These are phyloP conservation scores for Carpinus fangiana DNA, from an alignment of 306 rosid genomes.

Conservation along the genomic window DNA sequence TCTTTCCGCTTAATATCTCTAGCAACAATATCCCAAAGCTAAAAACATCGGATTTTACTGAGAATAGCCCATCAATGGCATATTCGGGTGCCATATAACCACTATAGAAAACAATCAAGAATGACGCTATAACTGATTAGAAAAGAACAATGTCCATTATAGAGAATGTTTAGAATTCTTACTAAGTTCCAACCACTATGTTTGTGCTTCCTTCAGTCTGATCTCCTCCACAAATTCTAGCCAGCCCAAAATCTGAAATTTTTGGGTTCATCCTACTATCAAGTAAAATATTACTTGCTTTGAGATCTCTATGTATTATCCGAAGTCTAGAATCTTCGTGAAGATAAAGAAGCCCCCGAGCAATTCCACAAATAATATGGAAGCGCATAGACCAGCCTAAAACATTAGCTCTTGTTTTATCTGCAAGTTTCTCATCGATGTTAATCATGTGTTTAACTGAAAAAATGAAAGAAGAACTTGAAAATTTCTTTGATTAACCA, in stretches of 20 bases:
- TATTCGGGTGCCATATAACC: slow-evolving; percentile 70
- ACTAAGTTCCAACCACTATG: slow-evolving; percentile 61
- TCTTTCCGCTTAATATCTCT: slow-evolving; percentile 52
- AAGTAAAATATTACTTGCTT: slow-evolving; percentile 53
- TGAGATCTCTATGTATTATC: slow-evolving; percentile 57
- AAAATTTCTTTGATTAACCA: no score
- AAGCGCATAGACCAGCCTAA: slow-evolving; percentile 44
- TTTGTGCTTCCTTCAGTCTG: slow-evolving; percentile 43
- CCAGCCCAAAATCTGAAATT: slow-evolving; percentile 66
- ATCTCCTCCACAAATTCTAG: slow-evolving; percentile 49
- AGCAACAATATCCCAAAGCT: slow-evolving; percentile 59
- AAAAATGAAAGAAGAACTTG: no score
- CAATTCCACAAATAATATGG: slow-evolving; percentile 52
- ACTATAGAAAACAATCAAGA: slow-evolving; percentile 25
- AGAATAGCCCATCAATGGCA: slow-evolving; percentile 51
- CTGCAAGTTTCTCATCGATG: slow-evolving; percentile 21
- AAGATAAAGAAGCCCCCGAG: slow-evolving; percentile 55
- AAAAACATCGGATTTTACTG: slow-evolving; percentile 56
- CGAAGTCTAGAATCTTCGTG: slow-evolving; percentile 60
- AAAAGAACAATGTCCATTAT: neutral
- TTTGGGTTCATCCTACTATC: slow-evolving; percentile 54
- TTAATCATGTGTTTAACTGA: neutral
- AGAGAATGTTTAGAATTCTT: slow-evolving; percentile 15
- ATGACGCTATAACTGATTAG: neutral
- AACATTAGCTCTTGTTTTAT: slow-evolving; percentile 19